Conservation (phyloP, 345 rosid genomes). For the Euphorbia tirucalli region DNA sequence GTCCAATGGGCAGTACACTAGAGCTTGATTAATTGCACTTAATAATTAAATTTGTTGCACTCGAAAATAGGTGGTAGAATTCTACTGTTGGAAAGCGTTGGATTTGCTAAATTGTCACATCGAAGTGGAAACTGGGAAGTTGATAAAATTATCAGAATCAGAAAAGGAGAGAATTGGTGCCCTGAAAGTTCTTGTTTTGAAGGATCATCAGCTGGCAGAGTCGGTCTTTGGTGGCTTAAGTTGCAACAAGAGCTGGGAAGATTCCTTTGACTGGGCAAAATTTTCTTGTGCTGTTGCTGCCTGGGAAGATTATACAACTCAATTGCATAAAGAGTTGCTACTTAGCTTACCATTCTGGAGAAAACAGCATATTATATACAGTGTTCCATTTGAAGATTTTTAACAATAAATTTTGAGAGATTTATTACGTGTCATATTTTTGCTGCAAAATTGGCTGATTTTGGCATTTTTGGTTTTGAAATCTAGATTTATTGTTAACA, state of each 20-base stretch:
- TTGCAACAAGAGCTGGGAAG: conserved; percentile 5
- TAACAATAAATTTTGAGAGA: neutral
- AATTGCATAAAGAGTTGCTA: conserved; percentile 42
- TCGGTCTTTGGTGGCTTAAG: conserved; percentile 23
- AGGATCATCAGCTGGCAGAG: conserved; percentile 40
- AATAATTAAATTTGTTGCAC: neutral
- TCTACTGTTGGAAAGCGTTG: conserved; percentile 53
- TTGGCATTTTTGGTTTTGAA: neutral
- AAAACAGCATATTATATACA: conserved; percentile 41
- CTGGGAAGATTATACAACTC: conserved; percentile 48
- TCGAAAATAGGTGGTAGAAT: conserved; percentile 57
- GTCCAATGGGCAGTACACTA: neutral
- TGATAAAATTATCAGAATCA: conserved; percentile 33
- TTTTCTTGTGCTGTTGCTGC: conserved; percentile 40
- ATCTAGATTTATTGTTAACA: no score
- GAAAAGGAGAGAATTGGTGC: conserved; percentile 38
- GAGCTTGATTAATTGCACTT: no score
- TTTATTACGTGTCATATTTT: neutral
- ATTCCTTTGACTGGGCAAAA: conserved; percentile 36
- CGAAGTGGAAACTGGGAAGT: conserved; percentile 20
- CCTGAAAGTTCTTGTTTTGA: conserved; percentile 36
- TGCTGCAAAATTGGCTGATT: neutral
- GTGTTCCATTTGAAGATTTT: conserved; percentile 1
- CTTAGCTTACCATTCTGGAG: conserved; percentile 63
- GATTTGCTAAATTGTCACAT: conserved; percentile 18